Percentiles rank a stretch among this genome's conserved stretches.
Conservation (phyloP, 805 yeast genomes). For the Candida ovalis region DNA sequence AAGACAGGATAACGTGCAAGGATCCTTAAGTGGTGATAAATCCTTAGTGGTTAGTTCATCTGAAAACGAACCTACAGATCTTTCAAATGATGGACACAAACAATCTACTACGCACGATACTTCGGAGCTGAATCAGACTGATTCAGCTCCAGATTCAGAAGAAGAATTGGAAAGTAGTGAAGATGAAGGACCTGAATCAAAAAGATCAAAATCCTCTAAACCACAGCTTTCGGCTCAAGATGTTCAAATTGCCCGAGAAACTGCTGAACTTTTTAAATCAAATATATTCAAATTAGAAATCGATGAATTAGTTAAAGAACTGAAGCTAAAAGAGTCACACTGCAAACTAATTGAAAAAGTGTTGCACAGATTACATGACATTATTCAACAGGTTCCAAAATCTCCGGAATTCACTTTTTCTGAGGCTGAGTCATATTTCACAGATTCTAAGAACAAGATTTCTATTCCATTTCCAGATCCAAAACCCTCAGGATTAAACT, state of each 20-base stretch:
- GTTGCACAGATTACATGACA: slow-evolving; percentile 66
- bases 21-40: not conserved
- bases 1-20: slow-evolving; percentile 7
- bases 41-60: not conserved
- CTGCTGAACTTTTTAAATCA: slow-evolving; percentile 91
- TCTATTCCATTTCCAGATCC: slow-evolving; percentile 89
- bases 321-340: slow-evolving; percentile 67
- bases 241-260: slow-evolving; percentile 86
- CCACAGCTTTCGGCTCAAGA: slow-evolving; percentile 63
- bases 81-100: not conserved
- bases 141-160: not conserved
- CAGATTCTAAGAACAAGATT: slow-evolving; percentile 41
- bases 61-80: not conserved
- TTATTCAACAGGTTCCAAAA: slow-evolving; percentile 62
- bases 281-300: slow-evolving; percentile 94
- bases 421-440: slow-evolving; percentile 56
- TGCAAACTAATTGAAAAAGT: slow-evolving; percentile 67
- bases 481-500: slow-evolving; percentile 65
- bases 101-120: not conserved
- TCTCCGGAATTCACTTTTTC: slow-evolving; percentile 47
- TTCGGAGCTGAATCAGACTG: slow-evolving; percentile 21
- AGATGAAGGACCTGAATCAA: slow-evolving; percentile 8
- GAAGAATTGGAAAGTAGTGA: slow-evolving; percentile 20
- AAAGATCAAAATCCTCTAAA: slow-evolving; percentile 13
- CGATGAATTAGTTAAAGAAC: slow-evolving; percentile 83